Evolutionary conservation across 331 rosid species (phyloP).

Genomic region (Malus hybrid): DNA sequence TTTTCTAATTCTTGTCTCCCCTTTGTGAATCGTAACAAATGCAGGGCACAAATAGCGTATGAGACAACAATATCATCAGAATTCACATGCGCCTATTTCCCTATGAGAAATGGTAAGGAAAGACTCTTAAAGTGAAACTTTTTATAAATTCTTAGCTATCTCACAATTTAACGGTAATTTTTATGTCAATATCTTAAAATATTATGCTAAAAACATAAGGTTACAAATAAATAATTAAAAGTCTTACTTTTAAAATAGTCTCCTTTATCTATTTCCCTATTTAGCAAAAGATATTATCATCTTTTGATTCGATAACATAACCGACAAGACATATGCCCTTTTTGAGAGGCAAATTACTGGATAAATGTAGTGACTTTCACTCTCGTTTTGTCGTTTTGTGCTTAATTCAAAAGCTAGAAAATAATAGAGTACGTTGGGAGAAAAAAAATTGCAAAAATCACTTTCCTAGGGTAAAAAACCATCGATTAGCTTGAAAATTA

Average conservation of each 20-base stretch:
- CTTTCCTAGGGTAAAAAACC: not conserved
- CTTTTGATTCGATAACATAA: not conserved
- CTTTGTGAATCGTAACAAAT: not conserved
- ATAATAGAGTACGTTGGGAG: rapidly evolving
- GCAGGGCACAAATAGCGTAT: not conserved
- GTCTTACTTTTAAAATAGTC: rapidly evolving
- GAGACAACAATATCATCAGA: no score
- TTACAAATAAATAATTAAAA: rapidly evolving
- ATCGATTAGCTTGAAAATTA: not conserved
- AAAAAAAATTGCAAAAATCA: not conserved
- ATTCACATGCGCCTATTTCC: not conserved
- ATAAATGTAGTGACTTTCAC: no score
- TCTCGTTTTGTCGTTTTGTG: no score
- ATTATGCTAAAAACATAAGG: rapidly evolving
- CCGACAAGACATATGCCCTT: not conserved
- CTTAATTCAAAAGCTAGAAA: not conserved
- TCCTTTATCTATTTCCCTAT: no score
- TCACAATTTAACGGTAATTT: no score
- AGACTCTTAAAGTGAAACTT: no score
- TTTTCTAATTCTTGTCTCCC: not conserved
- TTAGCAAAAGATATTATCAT: not conserved
- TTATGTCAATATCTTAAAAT: no score
- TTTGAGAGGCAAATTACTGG: no score
- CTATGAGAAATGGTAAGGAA: not conserved
- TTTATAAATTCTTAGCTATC: rapidly evolving